Conservation (phyloP, 306 rosid genomes). For the Cicer bijugum region DNA sequence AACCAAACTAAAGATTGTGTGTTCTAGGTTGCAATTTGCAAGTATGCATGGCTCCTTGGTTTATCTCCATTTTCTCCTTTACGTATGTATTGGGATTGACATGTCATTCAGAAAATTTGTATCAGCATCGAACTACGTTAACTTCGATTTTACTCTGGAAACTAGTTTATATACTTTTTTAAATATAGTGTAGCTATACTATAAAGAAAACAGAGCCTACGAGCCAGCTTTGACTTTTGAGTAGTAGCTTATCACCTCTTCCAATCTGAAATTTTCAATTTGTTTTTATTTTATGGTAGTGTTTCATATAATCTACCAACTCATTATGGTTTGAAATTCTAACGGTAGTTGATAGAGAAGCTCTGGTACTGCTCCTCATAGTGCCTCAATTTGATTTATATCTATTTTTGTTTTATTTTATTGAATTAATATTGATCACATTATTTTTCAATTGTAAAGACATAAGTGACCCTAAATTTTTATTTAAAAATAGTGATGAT, state of each 20-base stretch:
- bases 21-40: background rate
- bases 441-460: too few species aligned
- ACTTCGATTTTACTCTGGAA: constrained; percentile 23
- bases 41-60: background rate
- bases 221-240: constrained; percentile 45
- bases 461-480: too few species aligned
- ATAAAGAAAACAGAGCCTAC: background rate
- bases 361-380: too few species aligned
- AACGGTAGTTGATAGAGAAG: too few species aligned
- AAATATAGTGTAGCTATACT: background rate
- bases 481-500: too few species aligned
- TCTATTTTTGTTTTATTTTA: too few species aligned
- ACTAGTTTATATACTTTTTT: background rate
- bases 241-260: constrained; percentile 12
- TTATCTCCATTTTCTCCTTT: background rate
- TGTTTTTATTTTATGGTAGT: background rate
- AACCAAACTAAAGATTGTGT: background rate
- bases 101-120: constrained; percentile 36
- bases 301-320: too few species aligned
- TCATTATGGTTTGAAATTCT: too few species aligned
- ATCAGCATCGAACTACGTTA: background rate
- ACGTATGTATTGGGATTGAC: constrained; percentile 19
- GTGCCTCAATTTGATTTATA: too few species aligned
- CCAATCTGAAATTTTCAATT: constrained; percentile 26
- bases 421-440: too few species aligned